phyloP scores from a whole-genome alignment of 2,329 filamentous ascomycete species.

The Penicillium sp. region DNA sequence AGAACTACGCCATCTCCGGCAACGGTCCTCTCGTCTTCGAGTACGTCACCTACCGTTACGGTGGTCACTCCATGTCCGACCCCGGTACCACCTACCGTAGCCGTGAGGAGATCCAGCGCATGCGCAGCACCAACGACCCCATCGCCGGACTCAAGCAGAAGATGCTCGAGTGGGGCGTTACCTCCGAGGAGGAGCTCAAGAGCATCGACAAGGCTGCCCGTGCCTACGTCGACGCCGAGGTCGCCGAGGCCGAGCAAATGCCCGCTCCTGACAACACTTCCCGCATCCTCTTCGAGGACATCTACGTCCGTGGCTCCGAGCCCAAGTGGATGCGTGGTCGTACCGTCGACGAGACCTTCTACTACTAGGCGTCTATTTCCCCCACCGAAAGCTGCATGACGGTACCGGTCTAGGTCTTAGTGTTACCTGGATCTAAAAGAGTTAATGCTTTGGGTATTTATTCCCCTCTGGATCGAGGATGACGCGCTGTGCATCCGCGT shows the following conservation, averaged over 20 bases:
- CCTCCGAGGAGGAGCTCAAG: constrained; percentile 94
- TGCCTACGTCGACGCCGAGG: constrained; percentile 81
- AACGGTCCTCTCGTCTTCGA: constrained; percentile 95
- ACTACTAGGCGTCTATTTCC: constrained; percentile 53
- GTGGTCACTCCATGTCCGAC: constrained; percentile 99
- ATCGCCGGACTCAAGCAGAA: constrained; percentile 98
- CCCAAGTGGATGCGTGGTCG: constrained; percentile 84
- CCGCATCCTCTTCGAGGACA: constrained; percentile 91
- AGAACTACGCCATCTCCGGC: constrained; percentile 77
- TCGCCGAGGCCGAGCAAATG: constrained; percentile 88
- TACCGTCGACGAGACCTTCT: constrained; percentile 90
- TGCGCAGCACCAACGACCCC: constrained; percentile 97
- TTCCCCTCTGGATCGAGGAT: neutral
- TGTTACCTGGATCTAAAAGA: constrained; percentile 9
- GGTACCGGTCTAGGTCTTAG: constrained; percentile 6
- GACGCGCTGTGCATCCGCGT: constrained; percentile 12
- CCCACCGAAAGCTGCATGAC: constrained; percentile 4
- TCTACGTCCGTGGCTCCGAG: constrained; percentile 87
- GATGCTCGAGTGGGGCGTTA: constrained; percentile 92
- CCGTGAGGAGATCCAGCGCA: constrained; percentile 98
- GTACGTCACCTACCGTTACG: constrained; percentile 99
- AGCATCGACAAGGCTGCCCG: constrained; percentile 90
- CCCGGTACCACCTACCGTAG: constrained; percentile 98
- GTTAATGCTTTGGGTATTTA: constrained; percentile 11
- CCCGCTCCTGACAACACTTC: constrained; percentile 71